Base-by-base conservation (phyloP, 305 asterid species). In the Fraxinus baroniana region DNA sequence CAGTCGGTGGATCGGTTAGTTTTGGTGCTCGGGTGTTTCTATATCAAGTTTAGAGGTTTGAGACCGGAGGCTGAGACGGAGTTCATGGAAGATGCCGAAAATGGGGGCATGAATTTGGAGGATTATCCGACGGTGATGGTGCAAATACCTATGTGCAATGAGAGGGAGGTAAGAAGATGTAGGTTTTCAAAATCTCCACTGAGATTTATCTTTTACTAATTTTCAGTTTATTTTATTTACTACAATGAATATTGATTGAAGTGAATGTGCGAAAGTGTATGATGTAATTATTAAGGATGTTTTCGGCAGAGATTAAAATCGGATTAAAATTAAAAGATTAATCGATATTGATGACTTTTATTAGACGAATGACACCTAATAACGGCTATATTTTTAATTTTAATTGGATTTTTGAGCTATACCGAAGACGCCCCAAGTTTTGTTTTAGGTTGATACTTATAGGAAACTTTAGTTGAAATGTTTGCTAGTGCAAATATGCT, bases 81-180 rank as follows among this genome's bases (percentile, higher is more conserved):
- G 79, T 86, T 88, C 75, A 44, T 44, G n/a, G 78, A 79, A 36
- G 92, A 88, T 33, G 90, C 28, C 0, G 94, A 89, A 84, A 86
- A 82, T 80, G 86, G 79, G 66, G 78, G 81, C 35, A 44, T 70
- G 57, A 78, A 55, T 77, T 83, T 55, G n/a, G 87, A 84, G 37
- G 88, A 84, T 80, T 93, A 86, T 86, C 98, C 97, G 0, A 94
- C 90, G 98, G 97, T 94, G 74, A 83, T 94, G 81, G 82, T 94
- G 85, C 98, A 94, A 87, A 91, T 94, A 78, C 98, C 98, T 0
- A 94, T 93, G 97, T 94, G 97, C 92, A 94, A 93, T 73, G 98
- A 94, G 89, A 90, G 87, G 97, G 98, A 94, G 98, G 97, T 93
- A 89, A 93, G 94, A 86, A 76, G 84, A 89, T 82, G 94, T 90